Evolutionary conservation across 441 rosid genomes (phyloP).

Genomic region (Isatis lusitanica): DNA sequence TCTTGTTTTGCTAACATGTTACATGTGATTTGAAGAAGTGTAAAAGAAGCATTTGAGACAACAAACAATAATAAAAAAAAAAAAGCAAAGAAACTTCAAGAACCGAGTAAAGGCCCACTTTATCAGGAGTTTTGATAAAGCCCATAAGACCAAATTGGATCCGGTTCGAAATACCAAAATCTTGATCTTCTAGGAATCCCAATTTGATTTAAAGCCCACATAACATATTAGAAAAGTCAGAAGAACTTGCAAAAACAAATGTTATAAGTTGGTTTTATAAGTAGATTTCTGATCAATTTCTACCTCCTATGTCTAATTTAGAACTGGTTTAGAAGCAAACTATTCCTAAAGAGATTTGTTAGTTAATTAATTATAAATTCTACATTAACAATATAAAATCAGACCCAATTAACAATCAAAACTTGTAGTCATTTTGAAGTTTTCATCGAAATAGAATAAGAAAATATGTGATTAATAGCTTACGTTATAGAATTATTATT

Average conservation of each 20-base stretch:
- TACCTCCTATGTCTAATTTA: no score
- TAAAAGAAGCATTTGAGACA: neutral
- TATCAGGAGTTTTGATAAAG: neutral
- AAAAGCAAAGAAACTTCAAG: neutral
- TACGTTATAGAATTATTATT: neutral
- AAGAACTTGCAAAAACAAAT: neutral
- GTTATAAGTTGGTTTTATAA: no score
- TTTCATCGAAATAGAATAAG: neutral
- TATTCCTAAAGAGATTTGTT: neutral
- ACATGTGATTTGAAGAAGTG: slow-evolving; percentile 18
- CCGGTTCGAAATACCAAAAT: neutral
- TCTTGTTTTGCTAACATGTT: slow-evolving; percentile 3
- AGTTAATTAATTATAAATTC: no score
- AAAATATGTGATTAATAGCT: neutral
- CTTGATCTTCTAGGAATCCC: neutral
- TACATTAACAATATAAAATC: no score
- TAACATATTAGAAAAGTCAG: neutral
- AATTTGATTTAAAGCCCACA: neutral
- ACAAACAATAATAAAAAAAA: neutral
- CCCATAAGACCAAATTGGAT: neutral
- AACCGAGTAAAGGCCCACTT: neutral
- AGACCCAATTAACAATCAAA: neutral
- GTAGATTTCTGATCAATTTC: no score
- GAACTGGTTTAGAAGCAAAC: neutral
- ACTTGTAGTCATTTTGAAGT: neutral